Evolutionary conservation across 2,329 filamentous ascomycete genomes (phyloP).

Genomic region (Colletotrichum costaricense): DNA sequence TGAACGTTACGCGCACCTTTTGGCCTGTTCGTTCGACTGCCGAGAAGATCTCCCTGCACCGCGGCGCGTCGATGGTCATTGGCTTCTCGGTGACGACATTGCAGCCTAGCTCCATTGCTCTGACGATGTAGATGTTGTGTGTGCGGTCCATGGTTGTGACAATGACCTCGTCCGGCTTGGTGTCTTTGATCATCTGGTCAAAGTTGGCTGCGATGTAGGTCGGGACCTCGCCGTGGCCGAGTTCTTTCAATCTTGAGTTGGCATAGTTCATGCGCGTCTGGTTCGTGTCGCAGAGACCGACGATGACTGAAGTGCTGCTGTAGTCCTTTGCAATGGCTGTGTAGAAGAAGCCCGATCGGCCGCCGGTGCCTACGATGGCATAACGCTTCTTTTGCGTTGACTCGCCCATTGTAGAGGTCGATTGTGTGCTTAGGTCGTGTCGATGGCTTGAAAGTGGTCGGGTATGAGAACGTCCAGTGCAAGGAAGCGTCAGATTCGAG

Average conservation of each 20-base stretch:
- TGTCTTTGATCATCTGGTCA: conserved; percentile 67
- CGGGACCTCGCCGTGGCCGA: conserved; percentile 61
- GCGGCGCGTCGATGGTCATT: conserved; percentile 62
- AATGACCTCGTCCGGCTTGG: conserved; percentile 70
- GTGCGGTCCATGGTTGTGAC: conserved; percentile 73
- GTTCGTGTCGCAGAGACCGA: conserved; percentile 70
- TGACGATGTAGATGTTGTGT: conserved; percentile 69
- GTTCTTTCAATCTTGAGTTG: conserved; percentile 57
- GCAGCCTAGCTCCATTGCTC: conserved; percentile 63
- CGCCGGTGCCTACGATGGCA: conserved; percentile 69
- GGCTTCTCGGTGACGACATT: conserved; percentile 63
- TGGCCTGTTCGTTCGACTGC: conserved; percentile 60
- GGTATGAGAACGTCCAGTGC: background rate
- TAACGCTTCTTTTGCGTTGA: conserved; percentile 53
- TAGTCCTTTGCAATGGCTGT: conserved; percentile 66
- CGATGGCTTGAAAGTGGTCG: background rate
- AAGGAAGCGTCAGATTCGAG: too few species aligned
- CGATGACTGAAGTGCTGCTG: conserved; percentile 59
- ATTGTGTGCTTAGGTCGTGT: background rate
- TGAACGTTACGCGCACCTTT: conserved; percentile 59
- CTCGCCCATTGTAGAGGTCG: conserved; percentile 6
- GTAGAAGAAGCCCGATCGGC: conserved; percentile 71
- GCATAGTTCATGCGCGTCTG: conserved; percentile 69
- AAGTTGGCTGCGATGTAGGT: conserved; percentile 67
- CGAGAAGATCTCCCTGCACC: conserved; percentile 65